Evolutionary conservation across 1,139 yeast genomes (phyloP).

Genomic region (Hansenula sp.): DNA sequence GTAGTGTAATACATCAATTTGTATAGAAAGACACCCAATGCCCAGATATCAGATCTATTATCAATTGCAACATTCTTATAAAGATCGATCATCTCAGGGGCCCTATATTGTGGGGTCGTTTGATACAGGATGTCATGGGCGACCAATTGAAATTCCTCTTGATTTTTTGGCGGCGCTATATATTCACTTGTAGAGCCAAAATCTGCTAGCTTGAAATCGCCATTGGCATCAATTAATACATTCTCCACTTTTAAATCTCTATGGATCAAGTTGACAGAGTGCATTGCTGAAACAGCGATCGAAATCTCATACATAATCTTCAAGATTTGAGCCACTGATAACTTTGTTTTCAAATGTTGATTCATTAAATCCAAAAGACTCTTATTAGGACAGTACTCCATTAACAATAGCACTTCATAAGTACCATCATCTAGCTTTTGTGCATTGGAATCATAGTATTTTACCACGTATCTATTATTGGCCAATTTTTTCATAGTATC

Average conservation of each 20-base stretch:
- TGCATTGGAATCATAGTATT: conserved; percentile 76
- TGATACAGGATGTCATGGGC: conserved; percentile 69
- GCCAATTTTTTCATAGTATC: conserved; percentile 69
- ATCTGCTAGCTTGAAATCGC: conserved; percentile 66
- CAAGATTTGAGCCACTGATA: conserved; percentile 58
- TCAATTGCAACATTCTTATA: conserved; percentile 65
- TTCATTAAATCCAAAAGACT: conserved; percentile 77
- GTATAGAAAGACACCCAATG: conserved; percentile 72
- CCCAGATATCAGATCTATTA: conserved; percentile 82
- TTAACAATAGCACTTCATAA: conserved; percentile 70
- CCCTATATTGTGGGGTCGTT: conserved; percentile 79
- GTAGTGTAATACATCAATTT: conserved; percentile 78
- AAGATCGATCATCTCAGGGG: conserved; percentile 81
- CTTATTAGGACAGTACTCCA: conserved; percentile 76
- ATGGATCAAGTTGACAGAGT: conserved; percentile 57
- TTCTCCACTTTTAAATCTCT: conserved; percentile 80
- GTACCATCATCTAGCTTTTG: conserved; percentile 45
- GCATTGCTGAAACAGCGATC: conserved; percentile 72
- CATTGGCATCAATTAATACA: conserved; percentile 56
- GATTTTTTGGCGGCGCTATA: conserved; percentile 60
- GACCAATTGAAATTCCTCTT: conserved; percentile 54
- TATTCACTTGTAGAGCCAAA: conserved; percentile 70
- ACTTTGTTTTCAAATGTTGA: conserved; percentile 57
- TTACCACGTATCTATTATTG: conserved; percentile 54
- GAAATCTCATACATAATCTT: conserved; percentile 65